These are phyloP conservation scores for Aciculoconidium aculeatum DNA, from an alignment of 805 yeast genomes.

Conservation along the genomic window DNA sequence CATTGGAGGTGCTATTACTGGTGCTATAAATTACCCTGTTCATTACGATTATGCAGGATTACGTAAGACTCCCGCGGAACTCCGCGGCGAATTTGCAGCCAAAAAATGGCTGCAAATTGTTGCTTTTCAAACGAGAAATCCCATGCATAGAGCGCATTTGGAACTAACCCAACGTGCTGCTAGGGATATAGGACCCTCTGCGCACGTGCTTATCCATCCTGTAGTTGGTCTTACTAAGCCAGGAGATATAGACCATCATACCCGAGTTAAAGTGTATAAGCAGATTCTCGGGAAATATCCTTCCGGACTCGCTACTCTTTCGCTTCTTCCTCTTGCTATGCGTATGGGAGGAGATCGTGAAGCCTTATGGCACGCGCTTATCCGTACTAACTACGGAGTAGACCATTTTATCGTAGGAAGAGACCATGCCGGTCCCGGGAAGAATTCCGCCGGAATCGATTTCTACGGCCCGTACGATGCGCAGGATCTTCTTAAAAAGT, in stretches of 20 bases:
- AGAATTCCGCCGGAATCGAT: slow-evolving; percentile 80
- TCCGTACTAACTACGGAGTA: slow-evolving; percentile 94
- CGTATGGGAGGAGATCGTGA: slow-evolving; percentile 99
- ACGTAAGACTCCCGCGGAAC: slow-evolving; percentile 86
- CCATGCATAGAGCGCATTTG: slow-evolving; percentile 98
- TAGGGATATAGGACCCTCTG: slow-evolving; percentile 78
- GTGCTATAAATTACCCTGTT: slow-evolving; percentile 72
- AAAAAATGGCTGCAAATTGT: slow-evolving; percentile 83
- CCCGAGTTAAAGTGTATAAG: slow-evolving; percentile 92
- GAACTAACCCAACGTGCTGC: slow-evolving; percentile 96
- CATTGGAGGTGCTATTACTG: slow-evolving; percentile 84
- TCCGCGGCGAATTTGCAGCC: slow-evolving; percentile 74
- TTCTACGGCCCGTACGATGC: slow-evolving; percentile 98
- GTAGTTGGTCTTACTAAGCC: slow-evolving; percentile 97
- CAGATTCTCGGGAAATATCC: slow-evolving; percentile 91
- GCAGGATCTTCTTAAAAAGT: slow-evolving; percentile 76
- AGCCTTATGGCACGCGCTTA: slow-evolving; percentile 97
- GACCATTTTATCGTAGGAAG: slow-evolving; percentile 97
- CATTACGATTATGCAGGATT: slow-evolving; percentile 88
- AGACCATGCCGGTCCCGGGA: slow-evolving; percentile 97
- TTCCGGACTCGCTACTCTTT: slow-evolving; percentile 84
- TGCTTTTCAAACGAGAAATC: slow-evolving; percentile 97
- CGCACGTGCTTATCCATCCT: slow-evolving; percentile 80
- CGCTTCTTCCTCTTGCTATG: slow-evolving; percentile 92
- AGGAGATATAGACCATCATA: slow-evolving; percentile 96